phyloP scores from a whole-genome alignment of 148 eudicot species.

The Arbutus unedo region DNA sequence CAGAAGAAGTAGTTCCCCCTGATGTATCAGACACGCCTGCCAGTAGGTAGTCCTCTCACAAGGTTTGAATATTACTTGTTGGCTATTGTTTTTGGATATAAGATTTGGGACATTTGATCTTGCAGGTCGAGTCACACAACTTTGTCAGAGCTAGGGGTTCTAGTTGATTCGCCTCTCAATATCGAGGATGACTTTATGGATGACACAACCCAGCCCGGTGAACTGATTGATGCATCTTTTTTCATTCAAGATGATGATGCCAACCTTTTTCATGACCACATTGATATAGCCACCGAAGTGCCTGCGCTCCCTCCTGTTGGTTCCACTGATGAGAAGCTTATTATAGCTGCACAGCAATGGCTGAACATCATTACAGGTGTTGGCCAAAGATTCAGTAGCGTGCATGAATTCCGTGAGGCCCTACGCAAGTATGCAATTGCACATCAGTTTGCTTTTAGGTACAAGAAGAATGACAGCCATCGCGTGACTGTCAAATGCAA shows the following conservation, averaged over 20 bases:
- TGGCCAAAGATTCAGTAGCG: conserved; percentile 89
- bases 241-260: conserved; percentile 48
- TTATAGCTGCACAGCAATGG: conserved; percentile 81
- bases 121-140: conserved; percentile 92
- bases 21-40: conserved; percentile 72
- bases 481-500: conserved; percentile 97
- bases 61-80: conserved; percentile 8
- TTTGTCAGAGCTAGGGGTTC: conserved; percentile 60
- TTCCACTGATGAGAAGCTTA: conserved; percentile 61
- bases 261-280: conserved; percentile 33
- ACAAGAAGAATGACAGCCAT: conserved; percentile 93
- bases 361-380: conserved; percentile 86
- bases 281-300: conserved; percentile 42
- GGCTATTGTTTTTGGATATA: conserved; percentile 16
- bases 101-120: conserved; percentile 21
- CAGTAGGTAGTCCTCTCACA: conserved; percentile 56
- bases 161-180: conserved; percentile 42
- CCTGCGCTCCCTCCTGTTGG: conserved; percentile 27
- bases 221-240: conserved; percentile 58
- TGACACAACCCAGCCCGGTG: conserved; percentile 48
- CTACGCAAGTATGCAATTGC: conserved; percentile 86
- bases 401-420: conserved; percentile 81
- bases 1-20: conserved; percentile 54
- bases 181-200: conserved; percentile 43
- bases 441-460: conserved; percentile 78